These are phyloP conservation scores for Gossypium australe DNA, from an alignment of 345 rosid species.

Conservation along the genomic window DNA sequence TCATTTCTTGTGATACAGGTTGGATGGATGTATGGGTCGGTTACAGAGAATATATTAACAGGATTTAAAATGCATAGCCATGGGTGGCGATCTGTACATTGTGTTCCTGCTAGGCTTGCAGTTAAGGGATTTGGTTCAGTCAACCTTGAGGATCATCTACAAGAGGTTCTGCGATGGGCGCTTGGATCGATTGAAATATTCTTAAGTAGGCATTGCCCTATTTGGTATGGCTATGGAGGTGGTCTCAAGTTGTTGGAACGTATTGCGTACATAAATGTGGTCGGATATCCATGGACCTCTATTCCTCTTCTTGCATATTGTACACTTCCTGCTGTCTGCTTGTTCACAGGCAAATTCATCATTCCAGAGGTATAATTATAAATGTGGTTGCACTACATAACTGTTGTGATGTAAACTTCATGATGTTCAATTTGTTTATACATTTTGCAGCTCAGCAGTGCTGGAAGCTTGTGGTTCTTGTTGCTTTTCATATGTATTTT, in stretches of 20 bases:
- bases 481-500: constrained; percentile 58
- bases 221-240: constrained; percentile 76
- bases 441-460: constrained; percentile 46
- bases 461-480: constrained; percentile 55
- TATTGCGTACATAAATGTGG: constrained; percentile 58
- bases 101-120: constrained; percentile 53
- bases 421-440: not conserved
- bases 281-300: constrained; percentile 58
- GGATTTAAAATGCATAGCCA: constrained; percentile 78
- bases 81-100: constrained; percentile 75
- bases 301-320: constrained; percentile 60
- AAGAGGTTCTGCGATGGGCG: constrained; percentile 62
- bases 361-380: constrained; percentile 46
- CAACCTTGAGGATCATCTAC: constrained; percentile 56
- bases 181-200: constrained; percentile 69
- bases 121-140: constrained; percentile 61
- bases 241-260: constrained; percentile 63
- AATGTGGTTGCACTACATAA: not conserved
- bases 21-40: constrained; percentile 72
- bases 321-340: constrained; percentile 64
- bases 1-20: constrained; percentile 24
- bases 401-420: not conserved
- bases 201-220: constrained; percentile 65
- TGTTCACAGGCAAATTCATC: constrained; percentile 64
- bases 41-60: constrained; percentile 59